These are phyloP conservation scores for Alectoria sarmentosa DNA, from an alignment of 495 filamentous ascomycete species.

Conservation along the genomic window DNA sequence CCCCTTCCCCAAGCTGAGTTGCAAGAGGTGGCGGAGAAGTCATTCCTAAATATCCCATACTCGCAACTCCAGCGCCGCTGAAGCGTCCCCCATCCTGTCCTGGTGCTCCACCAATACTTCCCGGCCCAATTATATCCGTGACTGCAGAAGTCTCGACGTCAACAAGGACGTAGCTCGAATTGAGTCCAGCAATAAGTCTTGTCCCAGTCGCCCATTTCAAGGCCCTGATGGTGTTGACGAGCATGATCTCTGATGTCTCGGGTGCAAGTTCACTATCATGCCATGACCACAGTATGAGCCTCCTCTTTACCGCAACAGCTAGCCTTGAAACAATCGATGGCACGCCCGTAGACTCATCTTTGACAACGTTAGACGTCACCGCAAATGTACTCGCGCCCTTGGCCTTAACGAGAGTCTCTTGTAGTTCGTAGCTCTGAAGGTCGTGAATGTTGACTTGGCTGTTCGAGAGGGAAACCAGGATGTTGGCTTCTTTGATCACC, in stretches of 20 bases:
- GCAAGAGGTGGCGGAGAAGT: conserved; percentile 86
- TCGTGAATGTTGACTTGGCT: conserved; percentile 83
- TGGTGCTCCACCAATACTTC: conserved; percentile 60
- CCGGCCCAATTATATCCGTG: conserved; percentile 72
- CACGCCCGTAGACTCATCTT: conserved; percentile 77
- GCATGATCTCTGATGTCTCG: conserved; percentile 66
- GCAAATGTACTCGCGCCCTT: conserved; percentile 87
- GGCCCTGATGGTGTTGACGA: conserved; percentile 72
- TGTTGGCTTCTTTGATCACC: conserved; percentile 87
- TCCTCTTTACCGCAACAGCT: conserved; percentile 87
- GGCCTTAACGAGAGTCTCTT: conserved; percentile 72
- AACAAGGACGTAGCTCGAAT: conserved; percentile 79
- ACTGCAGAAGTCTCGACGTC: conserved; percentile 66
- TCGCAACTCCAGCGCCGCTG: conserved; percentile 59
- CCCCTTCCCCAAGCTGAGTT: conserved; percentile 69
- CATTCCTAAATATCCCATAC: conserved; percentile 89
- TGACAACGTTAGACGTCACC: conserved; percentile 88
- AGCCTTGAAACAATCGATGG: conserved; percentile 84
- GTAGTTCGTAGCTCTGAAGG: conserved; percentile 70
- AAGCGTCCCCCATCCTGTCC: conserved; percentile 57
- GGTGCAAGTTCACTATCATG: conserved; percentile 79
- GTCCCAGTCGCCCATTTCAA: conserved; percentile 86
- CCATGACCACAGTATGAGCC: conserved; percentile 88
- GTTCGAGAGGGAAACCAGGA: conserved; percentile 84
- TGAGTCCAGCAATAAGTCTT: conserved; percentile 78